Evolutionary conservation across 2,329 filamentous ascomycete genomes (phyloP).

Genomic region (Fusarium anguioides): DNA sequence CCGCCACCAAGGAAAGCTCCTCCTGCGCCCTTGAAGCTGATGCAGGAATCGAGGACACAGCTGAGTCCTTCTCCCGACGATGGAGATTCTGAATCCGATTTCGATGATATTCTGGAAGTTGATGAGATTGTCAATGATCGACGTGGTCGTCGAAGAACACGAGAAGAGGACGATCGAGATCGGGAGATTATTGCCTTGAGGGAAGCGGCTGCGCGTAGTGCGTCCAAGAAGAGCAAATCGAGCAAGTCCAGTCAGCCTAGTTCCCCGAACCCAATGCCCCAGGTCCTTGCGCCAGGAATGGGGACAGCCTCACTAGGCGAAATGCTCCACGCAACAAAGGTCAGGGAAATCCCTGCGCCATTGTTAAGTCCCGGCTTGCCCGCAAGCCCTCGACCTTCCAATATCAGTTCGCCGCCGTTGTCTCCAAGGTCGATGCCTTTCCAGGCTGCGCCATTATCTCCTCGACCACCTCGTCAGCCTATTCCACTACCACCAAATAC

Average conservation of each 20-base stretch:
- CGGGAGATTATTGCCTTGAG: slow-evolving; percentile 75
- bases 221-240: slow-evolving; percentile 77
- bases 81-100: slow-evolving; percentile 80
- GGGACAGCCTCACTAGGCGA: slow-evolving; percentile 64
- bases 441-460: slow-evolving; percentile 70
- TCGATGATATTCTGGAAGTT: slow-evolving; percentile 80
- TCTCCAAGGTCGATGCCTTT: slow-evolving; percentile 67
- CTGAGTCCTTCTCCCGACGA: slow-evolving; percentile 58
- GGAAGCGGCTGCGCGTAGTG: slow-evolving; percentile 76
- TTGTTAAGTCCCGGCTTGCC: slow-evolving; percentile 71
- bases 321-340: slow-evolving; percentile 57
- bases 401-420: slow-evolving; percentile 73
- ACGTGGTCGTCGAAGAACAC: slow-evolving; percentile 82
- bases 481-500: slow-evolving; percentile 79
- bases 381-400: slow-evolving; percentile 67
- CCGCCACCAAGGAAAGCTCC: slow-evolving; percentile 81
- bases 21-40: slow-evolving; percentile 83
- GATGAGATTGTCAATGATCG: slow-evolving; percentile 70
- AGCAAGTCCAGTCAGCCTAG: slow-evolving; percentile 56
- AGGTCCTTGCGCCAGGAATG: slow-evolving; percentile 52
- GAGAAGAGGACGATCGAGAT: slow-evolving; percentile 86
- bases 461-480: slow-evolving; percentile 77
- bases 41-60: slow-evolving; percentile 41
- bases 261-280: slow-evolving; percentile 46
- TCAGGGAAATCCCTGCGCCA: slow-evolving; percentile 53